Conservation (phyloP, 169 alveolate genomes). For the Toxoplasma gondii region DNA sequence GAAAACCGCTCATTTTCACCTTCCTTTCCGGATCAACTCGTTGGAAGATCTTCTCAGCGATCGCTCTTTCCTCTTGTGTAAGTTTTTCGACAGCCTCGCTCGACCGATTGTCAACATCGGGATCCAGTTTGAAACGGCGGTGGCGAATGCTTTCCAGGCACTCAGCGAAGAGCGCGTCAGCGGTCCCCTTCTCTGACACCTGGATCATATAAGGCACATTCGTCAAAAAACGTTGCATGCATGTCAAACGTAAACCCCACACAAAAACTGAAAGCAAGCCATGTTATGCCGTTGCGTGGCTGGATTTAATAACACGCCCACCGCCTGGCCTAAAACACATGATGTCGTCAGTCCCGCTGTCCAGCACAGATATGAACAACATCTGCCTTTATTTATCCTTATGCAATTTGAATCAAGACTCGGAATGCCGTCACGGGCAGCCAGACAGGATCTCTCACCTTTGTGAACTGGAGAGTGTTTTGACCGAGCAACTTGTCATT, state of each 20-base stretch:
- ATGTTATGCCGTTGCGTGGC: too few species aligned
- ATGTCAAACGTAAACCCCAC: too few species aligned
- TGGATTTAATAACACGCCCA: too few species aligned
- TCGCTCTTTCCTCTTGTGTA: constrained; percentile 18
- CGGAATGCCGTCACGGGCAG: too few species aligned
- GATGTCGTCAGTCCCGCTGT: too few species aligned
- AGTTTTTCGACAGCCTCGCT: constrained; percentile 30
- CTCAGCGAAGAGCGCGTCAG: constrained; percentile 45
- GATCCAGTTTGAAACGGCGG: constrained; percentile 29
- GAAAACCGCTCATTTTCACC: background rate
- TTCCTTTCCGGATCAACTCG: constrained; percentile 46
- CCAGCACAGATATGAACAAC: too few species aligned
- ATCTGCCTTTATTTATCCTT: too few species aligned
- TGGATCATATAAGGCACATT: background rate
- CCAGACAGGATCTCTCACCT: background rate
- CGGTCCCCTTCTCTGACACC: constrained; percentile 11
- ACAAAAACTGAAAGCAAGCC: too few species aligned
- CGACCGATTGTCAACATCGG: constrained; percentile 39
- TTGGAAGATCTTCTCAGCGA: constrained; percentile 30
- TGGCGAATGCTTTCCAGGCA: constrained; percentile 46
- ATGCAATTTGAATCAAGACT: too few species aligned
- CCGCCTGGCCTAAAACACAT: too few species aligned
- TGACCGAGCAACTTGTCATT: constrained; percentile 2
- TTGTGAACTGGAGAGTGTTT: constrained; percentile 10
- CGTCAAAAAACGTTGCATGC: too few species aligned